Base-by-base conservation (phyloP, 306 rosid genomes). In the Acacia melanoxylon region DNA sequence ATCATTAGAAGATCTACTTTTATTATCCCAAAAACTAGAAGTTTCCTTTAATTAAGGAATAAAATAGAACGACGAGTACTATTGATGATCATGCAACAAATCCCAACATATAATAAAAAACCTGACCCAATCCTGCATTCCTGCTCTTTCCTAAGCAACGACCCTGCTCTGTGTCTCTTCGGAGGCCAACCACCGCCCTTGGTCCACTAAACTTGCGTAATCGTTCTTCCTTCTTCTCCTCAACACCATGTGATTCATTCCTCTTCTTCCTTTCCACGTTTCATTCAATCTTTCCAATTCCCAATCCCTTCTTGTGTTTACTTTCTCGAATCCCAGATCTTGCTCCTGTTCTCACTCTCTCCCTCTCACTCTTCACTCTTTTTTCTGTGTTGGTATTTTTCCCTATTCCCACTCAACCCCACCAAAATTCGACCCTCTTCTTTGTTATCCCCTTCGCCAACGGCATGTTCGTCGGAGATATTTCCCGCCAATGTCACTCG, bases 401-500 rank as follows among this genome's bases (percentile, higher is more conserved):
- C 46, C 46, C 27, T 4, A 1, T 62, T 5, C 4, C 5, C 16
- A 8, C 49, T 22, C 19, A 7, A 20, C 0, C 40, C 78, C 51
- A 20, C 37, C 37, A 56, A 8, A 58, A n/a, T 58, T 58, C 29
- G 10, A 59, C 66, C 31, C 6, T 37, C 31, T 24, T 25, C 66
- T 56, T n/a, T 59, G 42, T 44, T 42, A 52, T 20, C 31, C 20
- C 40, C 37, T 54, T 22, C 17, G 61, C 13, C 16, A 56, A 69
- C 46, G 56, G 66, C 85, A 88, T 86, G 88, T 68, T 59, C 4
- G 27, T 52, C 69, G 56, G 35, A 31, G 56, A 3, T 17, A 25
- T 72, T 71, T 63, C 8, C 84, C 75, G 67, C 31, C 83, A 8
- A 72, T 12, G 80, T n/a, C 61, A n/a, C 14, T 37, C 48, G 14